Conservation (phyloP, 2,329 filamentous ascomycete genomes). For the Didymella sp. region DNA sequence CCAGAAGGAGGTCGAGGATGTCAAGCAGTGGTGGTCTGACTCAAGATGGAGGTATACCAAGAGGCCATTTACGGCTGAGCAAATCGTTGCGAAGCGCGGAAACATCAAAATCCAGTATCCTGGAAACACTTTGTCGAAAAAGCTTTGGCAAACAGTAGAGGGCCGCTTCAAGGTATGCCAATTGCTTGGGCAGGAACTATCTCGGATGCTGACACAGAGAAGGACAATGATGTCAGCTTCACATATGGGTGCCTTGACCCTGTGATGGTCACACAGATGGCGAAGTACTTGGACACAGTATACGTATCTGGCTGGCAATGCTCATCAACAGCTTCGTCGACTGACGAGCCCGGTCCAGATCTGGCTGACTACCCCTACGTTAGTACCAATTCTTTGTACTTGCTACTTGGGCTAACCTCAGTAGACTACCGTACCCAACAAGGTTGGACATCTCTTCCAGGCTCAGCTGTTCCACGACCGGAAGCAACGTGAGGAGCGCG, state of each 20-base stretch:
- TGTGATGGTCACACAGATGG: slow-evolving; percentile 99
- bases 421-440: slow-evolving; percentile 96
- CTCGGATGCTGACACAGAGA: slow-evolving; percentile 6
- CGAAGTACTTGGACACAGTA: slow-evolving; percentile 96
- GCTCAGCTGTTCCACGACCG: slow-evolving; percentile 99
- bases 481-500: slow-evolving; percentile 94
- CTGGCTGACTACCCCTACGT: slow-evolving; percentile 88
- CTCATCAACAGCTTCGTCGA: slow-evolving; percentile 91
- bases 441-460: slow-evolving; percentile 97
- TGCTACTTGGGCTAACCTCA: slow-evolving; percentile 19
- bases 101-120: slow-evolving; percentile 90
- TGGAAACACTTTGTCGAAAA: slow-evolving; percentile 88
- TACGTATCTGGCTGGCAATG: slow-evolving; percentile 99
- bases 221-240: slow-evolving; percentile 86
- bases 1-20: slow-evolving; percentile 80
- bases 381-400: slow-evolving; percentile 10
- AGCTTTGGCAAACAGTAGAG: slow-evolving; percentile 92
- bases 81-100: slow-evolving; percentile 95
- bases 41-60: slow-evolving; percentile 92
- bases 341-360: slow-evolving; percentile 96
- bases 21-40: slow-evolving; percentile 94
- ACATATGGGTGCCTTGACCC: slow-evolving; percentile 98
- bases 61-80: slow-evolving; percentile 91
- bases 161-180: slow-evolving; percentile 75
- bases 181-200: no score